Conservation (phyloP, 1,284 basidiomycete species). For the Trichosporon faecale region DNA sequence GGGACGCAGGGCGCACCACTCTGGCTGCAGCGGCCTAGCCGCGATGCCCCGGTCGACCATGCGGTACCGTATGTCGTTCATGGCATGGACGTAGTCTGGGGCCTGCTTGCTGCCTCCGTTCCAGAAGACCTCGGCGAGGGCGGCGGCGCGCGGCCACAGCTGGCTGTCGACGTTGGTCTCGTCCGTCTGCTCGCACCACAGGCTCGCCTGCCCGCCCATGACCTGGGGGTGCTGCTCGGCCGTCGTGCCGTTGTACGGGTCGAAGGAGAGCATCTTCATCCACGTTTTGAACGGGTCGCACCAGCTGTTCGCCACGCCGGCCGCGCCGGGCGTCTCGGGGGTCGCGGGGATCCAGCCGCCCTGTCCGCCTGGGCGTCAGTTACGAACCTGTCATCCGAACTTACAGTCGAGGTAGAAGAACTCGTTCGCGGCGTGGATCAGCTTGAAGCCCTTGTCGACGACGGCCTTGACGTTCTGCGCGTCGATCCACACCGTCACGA, state of each 20-base stretch:
- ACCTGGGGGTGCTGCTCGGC: conserved; percentile 58
- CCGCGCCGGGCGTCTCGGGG: conserved; percentile 64
- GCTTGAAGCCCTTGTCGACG: conserved; percentile 59
- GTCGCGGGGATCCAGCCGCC: conserved; percentile 70
- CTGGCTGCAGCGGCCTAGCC: conserved; percentile 70
- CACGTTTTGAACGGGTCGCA: conserved; percentile 75
- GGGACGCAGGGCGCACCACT: conserved; percentile 76
- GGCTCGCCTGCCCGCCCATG: conserved; percentile 63
- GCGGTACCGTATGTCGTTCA: conserved; percentile 70
- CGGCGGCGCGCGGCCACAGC: conserved; percentile 74
- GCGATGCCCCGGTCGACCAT: conserved; percentile 65
- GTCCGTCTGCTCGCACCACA: conserved; percentile 76
- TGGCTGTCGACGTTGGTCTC: conserved; percentile 67
- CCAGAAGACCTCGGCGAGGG: conserved; percentile 79
- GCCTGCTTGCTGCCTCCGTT: conserved; percentile 58
- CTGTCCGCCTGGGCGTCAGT: conserved; percentile 56
- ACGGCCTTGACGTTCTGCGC: conserved; percentile 62
- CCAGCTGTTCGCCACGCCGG: conserved; percentile 62
- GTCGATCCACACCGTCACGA: conserved; percentile 72
- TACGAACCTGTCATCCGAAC: neutral
- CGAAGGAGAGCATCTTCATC: conserved; percentile 64
- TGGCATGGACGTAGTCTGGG: conserved; percentile 64
- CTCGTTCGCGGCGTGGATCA: conserved; percentile 67
- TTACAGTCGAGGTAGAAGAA: conserved; percentile 69
- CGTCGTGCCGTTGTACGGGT: conserved; percentile 64